phyloP scores from a whole-genome alignment of 2,329 filamentous ascomycete genomes.

The Pseudopyricularia cyperi region DNA sequence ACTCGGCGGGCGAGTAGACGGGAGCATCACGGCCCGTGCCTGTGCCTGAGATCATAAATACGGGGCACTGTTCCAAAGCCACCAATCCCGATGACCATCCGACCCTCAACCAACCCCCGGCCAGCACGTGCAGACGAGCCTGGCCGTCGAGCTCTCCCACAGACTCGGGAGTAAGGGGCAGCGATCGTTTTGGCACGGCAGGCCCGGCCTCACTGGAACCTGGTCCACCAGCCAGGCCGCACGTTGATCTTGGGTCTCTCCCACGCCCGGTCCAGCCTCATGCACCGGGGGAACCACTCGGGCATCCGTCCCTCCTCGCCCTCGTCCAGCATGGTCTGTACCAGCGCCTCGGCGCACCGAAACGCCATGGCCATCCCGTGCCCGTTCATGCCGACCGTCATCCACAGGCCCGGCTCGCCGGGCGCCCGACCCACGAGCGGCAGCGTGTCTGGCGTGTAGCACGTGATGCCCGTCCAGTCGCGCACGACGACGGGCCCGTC shows the following conservation, averaged over 20 bases:
- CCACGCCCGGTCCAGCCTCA: slow-evolving; percentile 2
- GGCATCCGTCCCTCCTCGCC: background rate
- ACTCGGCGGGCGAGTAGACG: too few species aligned
- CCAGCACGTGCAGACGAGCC: too few species aligned
- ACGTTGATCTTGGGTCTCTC: background rate
- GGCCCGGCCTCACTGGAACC: background rate
- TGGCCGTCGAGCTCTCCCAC: too few species aligned
- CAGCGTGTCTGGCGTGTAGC: slow-evolving; percentile 36
- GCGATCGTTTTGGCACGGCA: too few species aligned
- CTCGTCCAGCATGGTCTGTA: slow-evolving; percentile 30
- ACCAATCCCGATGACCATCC: too few species aligned
- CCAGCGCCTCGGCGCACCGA: slow-evolving; percentile 44
- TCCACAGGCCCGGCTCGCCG: slow-evolving; percentile 28
- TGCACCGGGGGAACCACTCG: background rate
- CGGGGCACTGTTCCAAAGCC: too few species aligned
- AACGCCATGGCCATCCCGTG: slow-evolving; percentile 55
- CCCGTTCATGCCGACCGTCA: slow-evolving; percentile 49
- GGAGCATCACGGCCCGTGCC: too few species aligned
- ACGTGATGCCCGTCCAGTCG: slow-evolving; percentile 42
- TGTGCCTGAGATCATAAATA: too few species aligned
- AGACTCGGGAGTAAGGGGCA: too few species aligned
- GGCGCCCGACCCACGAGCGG: slow-evolving; percentile 39
- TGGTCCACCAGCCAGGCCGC: background rate
- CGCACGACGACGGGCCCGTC: slow-evolving; percentile 23
- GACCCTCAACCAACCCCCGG: too few species aligned